phyloP scores from a whole-genome alignment of 129 eudicot species.

The Pittosporum tobira region DNA sequence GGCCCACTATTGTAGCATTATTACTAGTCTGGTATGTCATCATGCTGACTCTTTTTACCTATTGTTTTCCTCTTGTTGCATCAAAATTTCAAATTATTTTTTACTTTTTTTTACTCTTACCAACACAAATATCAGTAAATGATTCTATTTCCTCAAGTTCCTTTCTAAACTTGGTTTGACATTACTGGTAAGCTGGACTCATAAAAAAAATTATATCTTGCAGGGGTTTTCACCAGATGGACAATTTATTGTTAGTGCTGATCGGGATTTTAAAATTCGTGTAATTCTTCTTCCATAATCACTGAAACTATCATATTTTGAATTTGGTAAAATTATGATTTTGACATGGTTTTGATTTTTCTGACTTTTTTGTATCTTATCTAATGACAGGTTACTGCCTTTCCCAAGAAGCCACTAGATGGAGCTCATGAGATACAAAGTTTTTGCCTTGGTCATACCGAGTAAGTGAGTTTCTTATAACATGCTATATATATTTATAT shows the following conservation, averaged over 20 bases:
- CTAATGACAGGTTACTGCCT: constrained; percentile 59
- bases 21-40: constrained; percentile 70
- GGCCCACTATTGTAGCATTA: constrained; percentile 93
- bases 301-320: background rate
- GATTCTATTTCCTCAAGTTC: background rate
- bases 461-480: constrained; percentile 46
- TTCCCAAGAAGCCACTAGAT: constrained; percentile 62
- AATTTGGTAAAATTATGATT: background rate
- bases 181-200: background rate
- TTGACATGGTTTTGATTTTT: background rate
- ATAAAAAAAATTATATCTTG: constrained; percentile 16
- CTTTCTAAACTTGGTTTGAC: background rate
- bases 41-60: background rate
- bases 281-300: constrained; percentile 28
- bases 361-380: background rate
- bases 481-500: background rate
- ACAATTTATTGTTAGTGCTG: constrained; percentile 69
- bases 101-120: background rate
- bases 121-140: background rate
- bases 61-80: background rate
- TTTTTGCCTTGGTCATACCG: constrained; percentile 95
- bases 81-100: background rate
- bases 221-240: constrained; percentile 94
- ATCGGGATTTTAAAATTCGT: constrained; percentile 96
- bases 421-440: constrained; percentile 97